Evolutionary conservation across 2,329 filamentous ascomycete genomes (phyloP).

Genomic region (Fonsecaea erecta): DNA sequence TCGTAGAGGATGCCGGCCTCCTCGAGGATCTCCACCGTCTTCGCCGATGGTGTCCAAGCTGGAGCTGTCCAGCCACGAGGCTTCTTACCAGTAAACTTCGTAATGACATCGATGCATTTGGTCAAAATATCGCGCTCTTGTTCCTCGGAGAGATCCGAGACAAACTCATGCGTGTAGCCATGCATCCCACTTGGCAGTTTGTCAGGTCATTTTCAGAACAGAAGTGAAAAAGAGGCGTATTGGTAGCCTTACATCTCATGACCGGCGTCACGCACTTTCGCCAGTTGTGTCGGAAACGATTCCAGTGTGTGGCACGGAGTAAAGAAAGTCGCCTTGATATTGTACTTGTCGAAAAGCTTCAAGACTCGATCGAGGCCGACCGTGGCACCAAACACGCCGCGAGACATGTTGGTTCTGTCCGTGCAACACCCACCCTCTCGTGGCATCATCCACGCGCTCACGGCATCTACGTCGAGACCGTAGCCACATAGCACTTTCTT

Average conservation of each 20-base stretch:
- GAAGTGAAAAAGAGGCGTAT: constrained; percentile 39
- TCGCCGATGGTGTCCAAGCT: constrained; percentile 47
- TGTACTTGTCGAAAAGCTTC: constrained; percentile 47
- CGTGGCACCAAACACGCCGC: constrained; percentile 37
- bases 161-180: constrained; percentile 52
- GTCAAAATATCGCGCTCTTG: constrained; percentile 47
- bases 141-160: constrained; percentile 36
- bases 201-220: constrained; percentile 3
- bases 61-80: constrained; percentile 52
- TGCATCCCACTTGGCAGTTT: constrained; percentile 43
- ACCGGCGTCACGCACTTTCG: constrained; percentile 48
- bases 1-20: constrained; percentile 52
- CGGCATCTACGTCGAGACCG: constrained; percentile 29
- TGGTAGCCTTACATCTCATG: constrained; percentile 45
- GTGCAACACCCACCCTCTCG: constrained; percentile 44
- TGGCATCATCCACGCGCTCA: constrained; percentile 63
- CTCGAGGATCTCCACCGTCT: constrained; percentile 48
- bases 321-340: constrained; percentile 62
- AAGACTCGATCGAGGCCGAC: constrained; percentile 42
- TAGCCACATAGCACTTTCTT: constrained; percentile 26
- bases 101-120: constrained; percentile 46
- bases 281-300: constrained; percentile 52
- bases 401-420: constrained; percentile 40
- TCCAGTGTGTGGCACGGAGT: constrained; percentile 63
- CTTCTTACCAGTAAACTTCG: constrained; percentile 45